A percentile compares a stretch with the other conserved stretches of the same genome.
phyloP scores from a whole-genome alignment of 1,284 basidiomycete genomes.

The Naganishia sp. region DNA sequence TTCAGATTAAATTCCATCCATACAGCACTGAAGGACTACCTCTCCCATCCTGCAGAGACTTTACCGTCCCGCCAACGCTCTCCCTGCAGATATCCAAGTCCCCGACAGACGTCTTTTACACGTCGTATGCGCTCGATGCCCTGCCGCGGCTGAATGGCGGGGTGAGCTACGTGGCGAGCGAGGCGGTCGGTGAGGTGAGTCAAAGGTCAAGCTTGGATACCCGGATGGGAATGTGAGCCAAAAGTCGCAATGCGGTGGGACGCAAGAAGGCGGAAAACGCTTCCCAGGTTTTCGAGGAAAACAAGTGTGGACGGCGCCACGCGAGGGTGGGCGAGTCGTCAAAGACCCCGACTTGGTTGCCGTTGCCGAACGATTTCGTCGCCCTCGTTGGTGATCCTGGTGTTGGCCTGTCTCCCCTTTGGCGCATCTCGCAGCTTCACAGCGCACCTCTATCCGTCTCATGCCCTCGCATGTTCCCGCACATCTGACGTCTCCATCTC shows the following conservation, averaged over 20 bases:
- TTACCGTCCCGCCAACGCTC: slow-evolving; percentile 47
- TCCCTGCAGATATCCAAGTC: slow-evolving; percentile 78
- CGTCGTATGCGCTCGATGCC: slow-evolving; percentile 86
- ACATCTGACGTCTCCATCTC: slow-evolving; percentile 1
- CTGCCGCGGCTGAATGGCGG: slow-evolving; percentile 89
- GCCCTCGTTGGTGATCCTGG: too few species aligned
- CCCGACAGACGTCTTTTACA: slow-evolving; percentile 84
- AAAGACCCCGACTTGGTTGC: too few species aligned
- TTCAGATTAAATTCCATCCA: slow-evolving; percentile 28
- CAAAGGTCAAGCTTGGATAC: neutral
- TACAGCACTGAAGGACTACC: too few species aligned
- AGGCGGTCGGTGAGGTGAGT: slow-evolving; percentile 57
- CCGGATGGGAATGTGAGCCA: too few species aligned
- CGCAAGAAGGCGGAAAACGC: too few species aligned
- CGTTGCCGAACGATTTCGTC: too few species aligned
- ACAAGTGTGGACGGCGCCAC: neutral
- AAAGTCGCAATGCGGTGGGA: too few species aligned
- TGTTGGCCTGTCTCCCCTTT: too few species aligned
- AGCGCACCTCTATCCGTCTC: too few species aligned
- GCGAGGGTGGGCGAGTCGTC: too few species aligned
- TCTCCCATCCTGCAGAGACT: slow-evolving; percentile 38
- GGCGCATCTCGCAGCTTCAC: too few species aligned
- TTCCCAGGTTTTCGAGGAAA: neutral
- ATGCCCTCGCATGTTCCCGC: neutral
- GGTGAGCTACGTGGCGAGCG: slow-evolving; percentile 86